Evolutionary conservation across 2,329 filamentous ascomycete genomes (phyloP), one percentile per base, ranked within the genome.

Genomic region (Penicillium sp.): DNA sequence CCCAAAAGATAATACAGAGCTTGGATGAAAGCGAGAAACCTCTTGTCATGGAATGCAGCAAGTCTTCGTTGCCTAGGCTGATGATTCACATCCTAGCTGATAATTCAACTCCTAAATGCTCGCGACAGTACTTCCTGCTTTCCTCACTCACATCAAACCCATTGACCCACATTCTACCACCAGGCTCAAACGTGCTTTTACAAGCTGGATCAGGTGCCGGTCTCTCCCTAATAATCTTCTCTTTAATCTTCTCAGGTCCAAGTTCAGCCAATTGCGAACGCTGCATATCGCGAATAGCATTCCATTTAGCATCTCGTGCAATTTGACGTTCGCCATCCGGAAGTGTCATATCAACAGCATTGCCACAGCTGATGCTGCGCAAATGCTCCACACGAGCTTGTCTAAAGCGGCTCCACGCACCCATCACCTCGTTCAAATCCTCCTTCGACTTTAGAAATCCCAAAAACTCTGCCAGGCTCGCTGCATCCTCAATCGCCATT

Each of bases 401-500:
- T 50, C 53, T 49, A 50, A 55, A 55, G 27, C 3, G 33, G 21
- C 53, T 50, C 46, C 53, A 55, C 19, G 47, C 53, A 29, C 29
- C 14, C 47, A 50, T 55, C 24, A 50, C 39, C n/a, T 44, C 37
- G n/a, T 21, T 5, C 22, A 50, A 21, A 39, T 55, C 47, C 5
- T 55, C 46, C 27, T 24, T 44, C 16, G 53, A 50, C 14, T n/a
- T 50, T 21, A 37, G 14, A 50, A 21, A 19, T 22, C 39, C 53
- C 37, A 55, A 4, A 46, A 55, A 55, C 29, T 55, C 53, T 27
- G 24, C 53, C n/a, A 55, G 27, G 22, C 53, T 55, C n/a, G 53
- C 53, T 4, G 82, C 85, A 60, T 89, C 87, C 67, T 89, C 86
- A 31, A 89, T 87, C 0, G 87, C 86, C 47, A 82, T 75, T 1